Evolutionary conservation across 371 early-diverging fungal species (phyloP).

Genomic region (Syncephalis fuscata): DNA sequence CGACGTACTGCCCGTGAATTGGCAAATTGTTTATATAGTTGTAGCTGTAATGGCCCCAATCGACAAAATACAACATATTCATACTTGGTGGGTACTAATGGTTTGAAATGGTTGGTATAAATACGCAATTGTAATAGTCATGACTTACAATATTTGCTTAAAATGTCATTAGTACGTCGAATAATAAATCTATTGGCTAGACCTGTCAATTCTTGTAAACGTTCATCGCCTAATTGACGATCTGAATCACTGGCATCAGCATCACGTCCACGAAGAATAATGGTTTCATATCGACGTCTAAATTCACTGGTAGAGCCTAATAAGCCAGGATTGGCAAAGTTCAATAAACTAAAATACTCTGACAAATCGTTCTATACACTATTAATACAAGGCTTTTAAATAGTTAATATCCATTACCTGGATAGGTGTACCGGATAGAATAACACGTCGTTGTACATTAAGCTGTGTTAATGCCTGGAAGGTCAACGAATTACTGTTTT

Average conservation of each 20-base stretch:
- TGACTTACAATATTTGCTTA: slow-evolving; percentile 70
- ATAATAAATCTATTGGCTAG: slow-evolving; percentile 89
- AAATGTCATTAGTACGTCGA: slow-evolving; percentile 84
- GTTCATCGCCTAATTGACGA: slow-evolving; percentile 63
- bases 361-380: slow-evolving; percentile 68
- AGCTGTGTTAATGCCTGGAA: slow-evolving; percentile 73
- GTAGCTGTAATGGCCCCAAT: slow-evolving; percentile 56
- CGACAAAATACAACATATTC: slow-evolving; percentile 94
- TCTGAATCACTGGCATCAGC: slow-evolving; percentile 75
- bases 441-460: slow-evolving; percentile 73
- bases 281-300: slow-evolving; percentile 75
- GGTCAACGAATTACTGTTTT: slow-evolving; percentile 75
- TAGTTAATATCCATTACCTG: slow-evolving; percentile 38
- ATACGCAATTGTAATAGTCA: slow-evolving; percentile 8
- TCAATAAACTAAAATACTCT: slow-evolving; percentile 87
- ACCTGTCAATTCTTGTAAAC: slow-evolving; percentile 62
- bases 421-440: slow-evolving; percentile 95
- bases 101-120: not conserved
- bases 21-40: slow-evolving; percentile 62
- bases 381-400: not conserved
- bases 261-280: slow-evolving; percentile 89
- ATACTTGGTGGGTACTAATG: slow-evolving; percentile 66
- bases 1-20: slow-evolving; percentile 62
- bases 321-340: slow-evolving; percentile 90
- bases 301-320: slow-evolving; percentile 88